Conservation (phyloP, 2,329 filamentous ascomycete genomes). For the Pezicula neosporulosa region DNA sequence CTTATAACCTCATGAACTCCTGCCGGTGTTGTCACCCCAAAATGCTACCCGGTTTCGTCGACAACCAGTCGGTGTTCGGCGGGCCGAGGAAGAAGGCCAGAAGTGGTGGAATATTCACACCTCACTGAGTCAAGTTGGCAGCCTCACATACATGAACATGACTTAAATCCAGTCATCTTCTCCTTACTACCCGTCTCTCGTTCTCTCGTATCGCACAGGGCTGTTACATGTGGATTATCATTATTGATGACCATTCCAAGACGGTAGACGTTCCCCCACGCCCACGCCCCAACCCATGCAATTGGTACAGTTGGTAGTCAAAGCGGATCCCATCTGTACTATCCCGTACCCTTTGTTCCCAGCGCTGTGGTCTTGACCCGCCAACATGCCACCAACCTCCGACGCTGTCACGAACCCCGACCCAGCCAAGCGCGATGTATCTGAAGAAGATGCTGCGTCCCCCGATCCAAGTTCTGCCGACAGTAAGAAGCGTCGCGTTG, state of each 20-base stretch:
- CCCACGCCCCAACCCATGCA: conserved; percentile 6
- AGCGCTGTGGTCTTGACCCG: too few relatives aligned
- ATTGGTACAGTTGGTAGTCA: background rate
- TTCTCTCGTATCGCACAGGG: background rate
- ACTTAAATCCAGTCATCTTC: background rate
- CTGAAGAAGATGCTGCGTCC: conserved; percentile 13
- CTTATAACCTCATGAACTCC: too few relatives aligned
- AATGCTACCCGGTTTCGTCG: too few relatives aligned
- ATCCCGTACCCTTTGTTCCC: too few relatives aligned
- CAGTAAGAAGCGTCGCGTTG: conserved; percentile 30
- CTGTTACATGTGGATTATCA: background rate
- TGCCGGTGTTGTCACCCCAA: too few relatives aligned
- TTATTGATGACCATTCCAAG: conserved; percentile 11
- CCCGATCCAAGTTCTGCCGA: conserved; percentile 10
- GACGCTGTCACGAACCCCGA: background rate
- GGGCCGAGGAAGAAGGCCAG: too few relatives aligned
- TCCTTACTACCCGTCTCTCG: background rate
- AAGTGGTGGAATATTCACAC: too few relatives aligned
- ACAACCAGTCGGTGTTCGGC: too few relatives aligned
- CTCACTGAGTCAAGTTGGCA: background rate
- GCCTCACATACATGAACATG: background rate
- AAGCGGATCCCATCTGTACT: too few relatives aligned
- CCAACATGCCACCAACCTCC: too few relatives aligned
- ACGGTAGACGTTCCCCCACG: background rate
- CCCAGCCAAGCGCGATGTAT: conserved; percentile 17